Percentiles rank a stretch among this genome's conserved stretches.
These are phyloP conservation scores for Ilex aquifolium DNA, from an alignment of 257 asterid genomes.

Conservation along the genomic window DNA sequence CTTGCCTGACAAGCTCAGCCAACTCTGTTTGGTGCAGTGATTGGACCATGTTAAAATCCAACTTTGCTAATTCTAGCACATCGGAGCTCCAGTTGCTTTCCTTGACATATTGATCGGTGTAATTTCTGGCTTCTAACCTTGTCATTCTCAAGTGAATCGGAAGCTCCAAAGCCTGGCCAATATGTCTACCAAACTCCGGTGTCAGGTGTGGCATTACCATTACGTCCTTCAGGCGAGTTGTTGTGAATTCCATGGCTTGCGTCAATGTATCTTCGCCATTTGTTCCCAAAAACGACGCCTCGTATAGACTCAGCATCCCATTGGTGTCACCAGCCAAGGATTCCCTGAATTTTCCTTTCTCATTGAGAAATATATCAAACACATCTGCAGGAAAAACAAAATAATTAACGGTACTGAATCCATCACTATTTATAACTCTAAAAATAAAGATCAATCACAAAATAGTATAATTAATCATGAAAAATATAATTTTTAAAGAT, in stretches of 20 bases:
- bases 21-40: conserved; percentile 53
- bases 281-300: conserved; percentile 51
- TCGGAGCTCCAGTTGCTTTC: conserved; percentile 18
- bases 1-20: conserved; percentile 34
- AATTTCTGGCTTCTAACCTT: conserved; percentile 50
- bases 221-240: conserved; percentile 19
- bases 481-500: no score
- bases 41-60: conserved; percentile 50
- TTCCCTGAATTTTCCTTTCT: conserved; percentile 36
- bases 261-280: conserved; percentile 41
- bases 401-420: no score
- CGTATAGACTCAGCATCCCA: conserved; percentile 58
- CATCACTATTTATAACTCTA: no score
- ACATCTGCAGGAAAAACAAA: conserved; percentile 23
- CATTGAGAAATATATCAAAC: conserved; percentile 37
- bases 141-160: conserved; percentile 62
- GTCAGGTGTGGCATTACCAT: conserved; percentile 11
- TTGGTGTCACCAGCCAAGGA: conserved; percentile 21
- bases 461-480: no score
- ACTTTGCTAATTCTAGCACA: conserved; percentile 42
- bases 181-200: conserved; percentile 14
- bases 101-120: conserved; percentile 29
- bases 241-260: conserved; percentile 38
- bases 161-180: conserved; percentile 35
- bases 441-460: no score